A percentile compares a stretch with the other conserved stretches of the same genome.
Evolutionary conservation across 306 rosid genomes (phyloP).

Genomic region (Lathyrus tuberosus): DNA sequence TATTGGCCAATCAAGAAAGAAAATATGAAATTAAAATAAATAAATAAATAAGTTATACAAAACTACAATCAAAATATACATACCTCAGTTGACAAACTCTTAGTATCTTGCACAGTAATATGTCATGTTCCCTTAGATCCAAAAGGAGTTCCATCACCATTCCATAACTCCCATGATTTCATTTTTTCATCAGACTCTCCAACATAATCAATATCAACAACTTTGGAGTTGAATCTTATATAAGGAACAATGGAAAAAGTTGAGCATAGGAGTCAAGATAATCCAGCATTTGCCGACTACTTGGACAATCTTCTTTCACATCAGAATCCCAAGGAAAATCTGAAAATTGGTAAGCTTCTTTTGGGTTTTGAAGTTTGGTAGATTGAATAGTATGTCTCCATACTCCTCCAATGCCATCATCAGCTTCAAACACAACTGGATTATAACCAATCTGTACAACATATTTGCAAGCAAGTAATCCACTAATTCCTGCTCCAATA

Average conservation of each 20-base stretch:
- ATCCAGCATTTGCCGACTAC: conserved; percentile 37
- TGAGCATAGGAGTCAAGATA: conserved; percentile 54
- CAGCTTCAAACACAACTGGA: conserved; percentile 56
- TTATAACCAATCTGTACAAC: conserved; percentile 42
- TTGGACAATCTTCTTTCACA: conserved; percentile 42
- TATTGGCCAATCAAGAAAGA: too few relatives aligned
- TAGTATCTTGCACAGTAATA: background rate
- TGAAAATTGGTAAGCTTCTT: conserved; percentile 30
- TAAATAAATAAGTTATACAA: too few relatives aligned
- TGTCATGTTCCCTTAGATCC: background rate
- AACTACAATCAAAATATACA: background rate
- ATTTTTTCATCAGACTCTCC: conserved; percentile 46
- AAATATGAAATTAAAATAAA: too few relatives aligned
- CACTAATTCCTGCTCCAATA: conserved; percentile 62
- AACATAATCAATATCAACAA: conserved; percentile 48
- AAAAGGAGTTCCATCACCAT: conserved; percentile 40
- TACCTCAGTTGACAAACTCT: background rate
- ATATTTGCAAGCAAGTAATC: conserved; percentile 54
- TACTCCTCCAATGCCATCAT: conserved; percentile 54
- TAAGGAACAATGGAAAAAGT: conserved; percentile 27
- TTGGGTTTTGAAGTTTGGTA: conserved; percentile 54
- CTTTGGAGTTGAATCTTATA: conserved; percentile 52
- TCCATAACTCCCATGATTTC: conserved; percentile 55
- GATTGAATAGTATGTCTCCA: conserved; percentile 53
- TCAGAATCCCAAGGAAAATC: conserved; percentile 67